Evolutionary conservation across 495 filamentous ascomycete species (phyloP).

Genomic region (Corynascus novoguineensis): DNA sequence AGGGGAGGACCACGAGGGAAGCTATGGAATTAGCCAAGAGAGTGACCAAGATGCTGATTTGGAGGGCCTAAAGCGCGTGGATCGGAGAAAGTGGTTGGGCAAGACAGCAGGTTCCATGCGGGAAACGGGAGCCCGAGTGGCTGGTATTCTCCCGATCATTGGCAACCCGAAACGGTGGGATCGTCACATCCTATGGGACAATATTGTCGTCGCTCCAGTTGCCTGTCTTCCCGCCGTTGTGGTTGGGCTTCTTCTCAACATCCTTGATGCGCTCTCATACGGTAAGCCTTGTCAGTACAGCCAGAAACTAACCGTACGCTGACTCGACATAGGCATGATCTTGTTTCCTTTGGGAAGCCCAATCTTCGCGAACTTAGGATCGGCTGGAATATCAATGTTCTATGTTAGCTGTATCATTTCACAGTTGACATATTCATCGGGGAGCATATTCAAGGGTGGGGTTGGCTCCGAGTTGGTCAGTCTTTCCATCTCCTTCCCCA

Average conservation of each 20-base stretch:
- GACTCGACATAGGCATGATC: constrained; percentile 65
- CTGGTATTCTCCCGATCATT: constrained; percentile 17
- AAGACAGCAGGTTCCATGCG: constrained; percentile 9
- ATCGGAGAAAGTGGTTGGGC: constrained; percentile 17
- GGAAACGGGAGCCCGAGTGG: constrained; percentile 3
- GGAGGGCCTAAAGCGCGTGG: constrained; percentile 37
- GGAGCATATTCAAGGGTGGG: constrained; percentile 84
- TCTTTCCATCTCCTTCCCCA: background rate
- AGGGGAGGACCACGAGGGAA: constrained; percentile 17
- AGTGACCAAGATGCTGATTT: constrained; percentile 29
- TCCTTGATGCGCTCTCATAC: constrained; percentile 91
- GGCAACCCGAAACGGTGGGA: constrained; percentile 69
- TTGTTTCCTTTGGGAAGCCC: constrained; percentile 83
- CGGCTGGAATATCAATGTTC: constrained; percentile 96
- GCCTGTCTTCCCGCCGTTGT: constrained; percentile 76
- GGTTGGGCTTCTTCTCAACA: constrained; percentile 82
- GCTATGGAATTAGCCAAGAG: constrained; percentile 21
- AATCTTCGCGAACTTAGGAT: constrained; percentile 74
- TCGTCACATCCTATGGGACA: constrained; percentile 55
- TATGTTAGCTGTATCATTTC: constrained; percentile 96
- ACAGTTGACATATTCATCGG: constrained; percentile 85
- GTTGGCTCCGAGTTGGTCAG: constrained; percentile 91
- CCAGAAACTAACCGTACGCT: constrained; percentile 8
- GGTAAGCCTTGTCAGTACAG: constrained; percentile 42
- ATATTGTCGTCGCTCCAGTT: constrained; percentile 59